Conservation (phyloP, 192 early-diverging fungal species). For the Kickxella alabastrina region DNA sequence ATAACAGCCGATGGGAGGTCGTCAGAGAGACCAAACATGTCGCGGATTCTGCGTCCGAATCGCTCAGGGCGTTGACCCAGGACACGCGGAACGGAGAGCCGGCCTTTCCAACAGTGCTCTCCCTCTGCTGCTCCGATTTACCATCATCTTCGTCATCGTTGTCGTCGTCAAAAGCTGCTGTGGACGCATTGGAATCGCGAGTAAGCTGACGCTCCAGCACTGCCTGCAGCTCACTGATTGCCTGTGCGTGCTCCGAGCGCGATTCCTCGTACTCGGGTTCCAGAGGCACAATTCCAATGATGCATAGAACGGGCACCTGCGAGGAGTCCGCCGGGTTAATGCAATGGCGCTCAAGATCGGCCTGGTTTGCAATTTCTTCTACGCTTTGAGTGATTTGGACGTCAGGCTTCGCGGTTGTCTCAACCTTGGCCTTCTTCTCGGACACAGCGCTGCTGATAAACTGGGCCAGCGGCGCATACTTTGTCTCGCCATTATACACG, state of each 20-base stretch:
- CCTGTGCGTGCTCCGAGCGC: constrained; percentile 26
- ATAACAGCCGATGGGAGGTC: constrained; percentile 59
- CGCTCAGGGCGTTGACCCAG: constrained; percentile 60
- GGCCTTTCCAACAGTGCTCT: not conserved
- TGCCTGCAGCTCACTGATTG: constrained; percentile 12
- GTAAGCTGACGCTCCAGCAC: constrained; percentile 15
- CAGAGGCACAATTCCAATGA: constrained; percentile 25
- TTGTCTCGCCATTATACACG: constrained; percentile 63
- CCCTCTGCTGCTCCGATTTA: constrained; percentile 34
- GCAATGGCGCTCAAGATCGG: constrained; percentile 52
- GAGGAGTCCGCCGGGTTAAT: constrained; percentile 39
- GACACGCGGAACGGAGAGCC: constrained; percentile 47
- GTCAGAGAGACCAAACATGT: constrained; percentile 56
- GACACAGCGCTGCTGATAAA: constrained; percentile 31
- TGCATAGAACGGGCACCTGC: constrained; percentile 51
- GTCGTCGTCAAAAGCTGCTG: not conserved
- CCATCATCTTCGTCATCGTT: constrained; percentile 35
- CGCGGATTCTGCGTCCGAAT: constrained; percentile 43
- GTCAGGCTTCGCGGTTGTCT: constrained; percentile 3
- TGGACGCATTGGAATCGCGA: constrained; percentile 24
- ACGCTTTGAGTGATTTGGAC: constrained; percentile 18
- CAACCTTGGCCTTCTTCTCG: constrained; percentile 14
- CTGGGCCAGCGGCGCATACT: constrained; percentile 53
- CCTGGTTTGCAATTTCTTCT: constrained; percentile 50
- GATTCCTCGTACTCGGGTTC: constrained; percentile 39